These are phyloP conservation scores for Fusarium musae DNA, from an alignment of 2,329 filamentous ascomycete species.

Conservation along the genomic window DNA sequence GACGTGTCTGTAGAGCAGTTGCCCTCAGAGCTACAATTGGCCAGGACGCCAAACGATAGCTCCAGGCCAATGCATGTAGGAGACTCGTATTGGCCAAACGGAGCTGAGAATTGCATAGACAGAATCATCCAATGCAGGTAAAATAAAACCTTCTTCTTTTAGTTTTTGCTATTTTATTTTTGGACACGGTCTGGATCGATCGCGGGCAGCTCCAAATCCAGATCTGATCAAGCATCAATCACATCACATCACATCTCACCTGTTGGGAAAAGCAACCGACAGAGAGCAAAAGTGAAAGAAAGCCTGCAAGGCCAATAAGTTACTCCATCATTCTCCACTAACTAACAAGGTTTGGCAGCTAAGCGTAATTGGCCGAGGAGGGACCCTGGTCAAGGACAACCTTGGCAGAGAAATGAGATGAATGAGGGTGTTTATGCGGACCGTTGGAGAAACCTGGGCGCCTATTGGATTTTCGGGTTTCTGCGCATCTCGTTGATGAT, in stretches of 20 bases:
- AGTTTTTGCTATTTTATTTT: slow-evolving; percentile 21
- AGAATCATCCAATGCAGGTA: background rate
- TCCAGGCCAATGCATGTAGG: slow-evolving; percentile 4
- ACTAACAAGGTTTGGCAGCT: slow-evolving; percentile 16
- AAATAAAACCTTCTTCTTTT: background rate
- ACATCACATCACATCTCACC: slow-evolving; percentile 2
- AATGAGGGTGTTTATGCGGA: slow-evolving; percentile 31
- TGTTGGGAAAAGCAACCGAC: background rate
- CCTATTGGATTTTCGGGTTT: background rate
- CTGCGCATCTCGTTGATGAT: slow-evolving; percentile 8
- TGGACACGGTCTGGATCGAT: slow-evolving; percentile 33
- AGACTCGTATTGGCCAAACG: background rate
- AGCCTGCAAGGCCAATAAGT: background rate
- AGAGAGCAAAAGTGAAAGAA: background rate
- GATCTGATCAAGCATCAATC: slow-evolving; percentile 24
- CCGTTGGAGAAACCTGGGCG: background rate
- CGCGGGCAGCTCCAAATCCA: slow-evolving; percentile 1
- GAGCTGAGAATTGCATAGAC: background rate
- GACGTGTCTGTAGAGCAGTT: slow-evolving; percentile 32
- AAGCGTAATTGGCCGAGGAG: slow-evolving; percentile 31
- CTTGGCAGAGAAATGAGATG: slow-evolving; percentile 41
- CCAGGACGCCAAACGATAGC: slow-evolving; percentile 1
- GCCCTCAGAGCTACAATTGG: slow-evolving; percentile 20
- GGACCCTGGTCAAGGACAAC: slow-evolving; percentile 23
- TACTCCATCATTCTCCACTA: background rate